phyloP scores from a whole-genome alignment of 768 basidiomycete genomes.

The Mycena vulgaris region DNA sequence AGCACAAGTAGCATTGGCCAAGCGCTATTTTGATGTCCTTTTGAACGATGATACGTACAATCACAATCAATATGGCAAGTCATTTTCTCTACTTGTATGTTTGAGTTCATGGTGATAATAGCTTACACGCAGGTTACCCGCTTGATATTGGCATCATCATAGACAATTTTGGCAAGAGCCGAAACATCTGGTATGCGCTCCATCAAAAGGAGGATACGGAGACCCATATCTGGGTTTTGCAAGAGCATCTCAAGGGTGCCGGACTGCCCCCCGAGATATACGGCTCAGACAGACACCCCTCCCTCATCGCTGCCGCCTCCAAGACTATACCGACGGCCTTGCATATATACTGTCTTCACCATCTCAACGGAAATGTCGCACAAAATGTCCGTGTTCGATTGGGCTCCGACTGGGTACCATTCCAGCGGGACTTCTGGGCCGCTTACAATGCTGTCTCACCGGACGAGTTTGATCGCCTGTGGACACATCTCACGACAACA shows the following conservation, averaged over 20 bases:
- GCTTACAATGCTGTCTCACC: conserved; percentile 50
- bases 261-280: conserved; percentile 39
- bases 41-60: conserved; percentile 26
- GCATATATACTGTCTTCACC: conserved; percentile 50
- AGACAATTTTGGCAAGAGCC: conserved; percentile 16
- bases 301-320: conserved; percentile 40
- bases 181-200: conserved; percentile 43
- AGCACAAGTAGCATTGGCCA: neutral
- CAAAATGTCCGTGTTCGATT: conserved; percentile 40
- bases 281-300: conserved; percentile 41
- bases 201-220: conserved; percentile 43
- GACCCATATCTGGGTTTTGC: conserved; percentile 43
- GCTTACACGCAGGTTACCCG: conserved; percentile 8
- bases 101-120: neutral
- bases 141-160: conserved; percentile 21
- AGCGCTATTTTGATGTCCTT: conserved; percentile 7
- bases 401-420: conserved; percentile 40
- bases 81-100: neutral
- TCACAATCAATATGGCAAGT: conserved; percentile 21
- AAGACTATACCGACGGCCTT: conserved; percentile 38
- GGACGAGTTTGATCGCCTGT: conserved; percentile 46
- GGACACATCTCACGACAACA: conserved; percentile 31
- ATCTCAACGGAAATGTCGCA: conserved; percentile 48
- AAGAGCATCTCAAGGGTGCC: conserved; percentile 40
- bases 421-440: conserved; percentile 48